Base-by-base conservation (phyloP, 352 stramenopile species). In the Globisporangium cederbergense region DNA sequence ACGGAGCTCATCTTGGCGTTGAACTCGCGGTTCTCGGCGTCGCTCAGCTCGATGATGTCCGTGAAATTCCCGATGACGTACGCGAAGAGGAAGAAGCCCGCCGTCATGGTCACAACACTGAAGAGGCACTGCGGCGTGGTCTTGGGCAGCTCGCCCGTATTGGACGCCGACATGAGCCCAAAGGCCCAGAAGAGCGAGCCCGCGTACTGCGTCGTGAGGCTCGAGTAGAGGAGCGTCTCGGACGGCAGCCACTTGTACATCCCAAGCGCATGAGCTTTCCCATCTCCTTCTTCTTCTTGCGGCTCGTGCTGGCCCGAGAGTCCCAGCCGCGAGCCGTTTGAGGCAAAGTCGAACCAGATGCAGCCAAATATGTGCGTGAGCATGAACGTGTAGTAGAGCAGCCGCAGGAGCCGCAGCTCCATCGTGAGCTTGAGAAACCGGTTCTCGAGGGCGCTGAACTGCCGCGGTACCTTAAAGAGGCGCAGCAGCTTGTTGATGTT, bases 401-500 rank as follows among this genome's bases (percentile, higher is more conserved):
- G 68, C 71, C 81, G 82, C 57, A 76, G 75, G 9, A 81, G 22
- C 2, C 77, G 64, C 11, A 85, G 51, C 40, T 81, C 74, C 9
- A 70, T 75, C 6, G 69, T 75, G 11, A 68, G 60, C 28, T 78
- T 81, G 20, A 85, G 60, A 40, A 75, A 81, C 16, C 72, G 70
- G 57, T 74, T 73, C 46, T 85, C 74, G 4, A 85, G 60, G 5
- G 68, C 59, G 6, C 58, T 56, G 2, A 85, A 56, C 53, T 79
- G 72, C 0, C 36, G 54, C 6, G 77, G 69, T 3, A 79, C 74
- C 60, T 81, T 80, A 3, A 79, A 70, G 0, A 83, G 51, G 4
- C 77, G 70, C 7, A 81, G 10, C 9, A 83, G 46, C 57, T 85
- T 85, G 66, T 83, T 85, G 40, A 85, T 67, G 56, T 86, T 81